These are phyloP conservation scores for Salix caprea DNA, from an alignment of 345 rosid species.

Conservation along the genomic window DNA sequence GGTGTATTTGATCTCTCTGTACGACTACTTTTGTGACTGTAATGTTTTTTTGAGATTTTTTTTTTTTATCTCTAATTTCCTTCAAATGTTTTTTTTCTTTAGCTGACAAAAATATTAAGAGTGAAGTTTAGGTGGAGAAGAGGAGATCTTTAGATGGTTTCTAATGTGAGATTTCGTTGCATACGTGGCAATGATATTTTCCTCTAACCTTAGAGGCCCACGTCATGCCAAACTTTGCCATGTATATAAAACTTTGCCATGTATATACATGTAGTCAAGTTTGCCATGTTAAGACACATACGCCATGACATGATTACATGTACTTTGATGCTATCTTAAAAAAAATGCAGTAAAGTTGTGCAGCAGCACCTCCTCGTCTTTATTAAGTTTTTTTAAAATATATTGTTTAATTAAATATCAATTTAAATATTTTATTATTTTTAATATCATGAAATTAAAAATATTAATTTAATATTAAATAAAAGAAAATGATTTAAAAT, in stretches of 20 bases:
- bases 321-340: no score
- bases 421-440: no score
- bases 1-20: background rate
- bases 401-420: no score
- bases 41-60: background rate
- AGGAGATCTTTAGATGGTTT: conserved; percentile 44
- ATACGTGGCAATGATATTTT: conserved; percentile 70
- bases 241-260: background rate
- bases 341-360: no score
- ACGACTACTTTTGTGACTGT: no score
- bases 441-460: no score
- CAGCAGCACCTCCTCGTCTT: no score
- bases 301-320: background rate
- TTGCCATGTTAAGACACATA: no score
- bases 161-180: conserved; percentile 23
- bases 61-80: background rate
- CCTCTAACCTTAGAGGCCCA: conserved; percentile 42
- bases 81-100: no score
- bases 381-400: no score
- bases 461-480: no score
- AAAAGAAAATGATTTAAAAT: no score
- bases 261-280: background rate
- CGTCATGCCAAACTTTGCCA: conserved; percentile 21
- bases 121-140: background rate
- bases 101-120: conserved; percentile 11